Evolutionary conservation across 768 basidiomycete species (phyloP), one percentile per base, ranked within the genome.

Genomic region (Tremella yokohamensis): DNA sequence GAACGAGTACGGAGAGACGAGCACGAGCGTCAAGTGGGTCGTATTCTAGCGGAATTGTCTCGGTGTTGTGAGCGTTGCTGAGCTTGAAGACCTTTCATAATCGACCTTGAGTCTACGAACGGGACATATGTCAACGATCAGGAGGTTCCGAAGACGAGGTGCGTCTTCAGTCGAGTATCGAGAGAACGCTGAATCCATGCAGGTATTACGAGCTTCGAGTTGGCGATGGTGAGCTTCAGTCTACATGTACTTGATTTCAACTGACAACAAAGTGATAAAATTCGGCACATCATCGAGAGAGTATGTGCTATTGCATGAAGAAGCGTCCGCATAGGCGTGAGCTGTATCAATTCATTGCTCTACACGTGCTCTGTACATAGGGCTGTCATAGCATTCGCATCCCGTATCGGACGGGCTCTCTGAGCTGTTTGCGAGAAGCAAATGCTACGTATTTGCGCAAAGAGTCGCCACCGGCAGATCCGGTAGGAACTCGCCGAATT

Each of bases 31-130:
- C 45, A 99, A 98, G 94, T 94, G 49, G 44, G 89, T 82, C 9
- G 22, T 16, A 16, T 15, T 45, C 8, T 45, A 8, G 22, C 42
- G 22, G 42, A 6, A 45, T 45, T 45, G 22, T 8, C 42, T 6
- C n/a, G 8, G 42, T 45, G 42, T 16, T 15, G 42, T 45, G 22
- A 16, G 42, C 4, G 4, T 8, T 45, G 26, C 58, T 60, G 20
- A 25, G n/a, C 22, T 18, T 53, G 13, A 63, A 98, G 92, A 72
- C 92, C 96, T 1, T 99, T 92, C 75, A 84, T 99, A 50, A 96
- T 99, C 59, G 96, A 99, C 78, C 84, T 99, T 8, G 93, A 99
- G 66, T 96, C 92, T n/a, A 97, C 96, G 1, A 99, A 99, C 72
- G 86, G 89, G 1, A 98, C 96, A 0, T 81, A 84, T 65, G 94